Evolutionary conservation across 2,329 filamentous ascomycete genomes (phyloP).

Genomic region (Calonectria pseudoreteaudii): DNA sequence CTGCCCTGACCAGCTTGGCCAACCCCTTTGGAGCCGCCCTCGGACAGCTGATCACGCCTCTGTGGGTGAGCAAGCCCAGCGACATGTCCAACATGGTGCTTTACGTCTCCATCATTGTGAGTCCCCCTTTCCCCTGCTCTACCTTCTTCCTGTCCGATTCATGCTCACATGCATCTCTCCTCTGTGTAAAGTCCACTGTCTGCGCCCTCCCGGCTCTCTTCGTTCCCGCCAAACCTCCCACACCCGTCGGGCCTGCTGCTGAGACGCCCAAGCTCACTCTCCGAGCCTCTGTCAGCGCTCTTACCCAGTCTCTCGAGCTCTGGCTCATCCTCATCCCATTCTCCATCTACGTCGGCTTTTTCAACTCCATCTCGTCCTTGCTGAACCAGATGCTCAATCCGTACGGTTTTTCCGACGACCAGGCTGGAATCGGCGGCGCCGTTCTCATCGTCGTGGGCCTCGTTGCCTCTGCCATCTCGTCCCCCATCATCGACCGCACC

Average conservation of each 20-base stretch:
- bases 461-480: conserved; percentile 78
- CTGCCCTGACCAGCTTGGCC: conserved; percentile 84
- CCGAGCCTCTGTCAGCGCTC: conserved; percentile 62
- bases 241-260: conserved; percentile 78
- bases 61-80: conserved; percentile 72
- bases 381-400: conserved; percentile 91
- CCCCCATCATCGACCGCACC: conserved; percentile 86
- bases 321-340: conserved; percentile 88
- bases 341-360: conserved; percentile 86
- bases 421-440: conserved; percentile 91
- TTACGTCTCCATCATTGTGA: conserved; percentile 84
- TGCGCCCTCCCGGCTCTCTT: conserved; percentile 83
- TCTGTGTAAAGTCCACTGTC: conserved; percentile 50
- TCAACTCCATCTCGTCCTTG: conserved; percentile 90
- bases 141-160: background rate
- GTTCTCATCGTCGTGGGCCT: conserved; percentile 91
- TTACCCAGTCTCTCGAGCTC: conserved; percentile 74
- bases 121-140: conserved; percentile 46
- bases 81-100: conserved; percentile 87
- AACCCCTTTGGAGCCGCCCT: conserved; percentile 92
- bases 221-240: conserved; percentile 80
- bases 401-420: conserved; percentile 84
- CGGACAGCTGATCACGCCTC: conserved; percentile 86
- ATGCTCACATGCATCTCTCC: background rate
- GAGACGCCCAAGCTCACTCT: conserved; percentile 67